Evolutionary conservation across 2,329 filamentous ascomycete species (phyloP), one percentile per base, ranked within the genome.

Genomic region (Cordyceps militaris): DNA sequence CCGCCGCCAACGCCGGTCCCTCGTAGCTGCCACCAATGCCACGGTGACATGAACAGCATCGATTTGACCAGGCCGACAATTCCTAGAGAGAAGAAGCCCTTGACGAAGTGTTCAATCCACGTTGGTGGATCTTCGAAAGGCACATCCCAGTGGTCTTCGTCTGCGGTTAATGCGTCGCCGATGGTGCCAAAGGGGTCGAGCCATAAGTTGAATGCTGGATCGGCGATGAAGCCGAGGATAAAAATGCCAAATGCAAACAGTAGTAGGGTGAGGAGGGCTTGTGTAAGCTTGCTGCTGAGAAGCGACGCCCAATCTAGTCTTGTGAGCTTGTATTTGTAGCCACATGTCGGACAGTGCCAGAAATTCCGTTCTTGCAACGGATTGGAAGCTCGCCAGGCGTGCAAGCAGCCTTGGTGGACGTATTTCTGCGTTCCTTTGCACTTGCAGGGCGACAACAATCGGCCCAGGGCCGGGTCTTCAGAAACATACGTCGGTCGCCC

Each of bases 351-450:
- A 67, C 93, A 97, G 66, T 89, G 82, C 83, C 87, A 96, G 69
- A 86, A 95, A 65, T 92, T 91, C 58, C 88, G 81, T 32, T 76
- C 79, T 66, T 72, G 72, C 28, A 72, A 67, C 0, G 89, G 87
- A 67, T 91, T 84, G 44, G 89, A 81, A 61, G 86, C 80, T 64
- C 94, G 84, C 91, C 92, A 97, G 11, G 83, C 79, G 66, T 88
- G 84, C 50, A 99, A 78, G 68, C 94, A 99, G 30, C 85, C 88
- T 71, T 97, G 91, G 71, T 99, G 94, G 24, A 97, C 91, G 72
- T 96, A 97, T 74, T 89, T 89, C 65, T 93, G 89, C 40, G 89
- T 90, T 54, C 94, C 94, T 74, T 90, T 95, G 80, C 94, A 99
- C 73, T 87, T 85, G 78, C 94, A 99, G 36, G 94, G 94, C 56